Evolutionary conservation across 768 basidiomycete genomes (phyloP), one percentile per base, ranked within the genome.

Genomic region (Phanerochaete sordida): DNA sequence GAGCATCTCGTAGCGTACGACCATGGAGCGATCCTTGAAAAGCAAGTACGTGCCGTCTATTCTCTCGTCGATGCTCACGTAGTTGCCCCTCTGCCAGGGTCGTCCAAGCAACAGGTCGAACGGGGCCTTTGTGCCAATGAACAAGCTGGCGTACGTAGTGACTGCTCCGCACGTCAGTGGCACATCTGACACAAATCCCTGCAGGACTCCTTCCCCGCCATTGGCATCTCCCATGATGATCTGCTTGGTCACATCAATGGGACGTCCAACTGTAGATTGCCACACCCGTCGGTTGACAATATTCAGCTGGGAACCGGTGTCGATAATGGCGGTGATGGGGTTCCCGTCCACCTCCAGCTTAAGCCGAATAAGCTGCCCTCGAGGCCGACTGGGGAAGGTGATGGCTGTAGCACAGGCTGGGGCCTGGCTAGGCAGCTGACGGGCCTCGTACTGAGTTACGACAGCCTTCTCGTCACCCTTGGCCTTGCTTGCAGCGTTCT

Each of bases 201-300:
- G 50, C 8, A 70, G 52, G 2, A 58, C 26, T 0, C 66, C 65
- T 48, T 62, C 56, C 1, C 67, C 68, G 2, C 72, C 71, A 61
- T 72, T 75, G 0, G 70, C 72, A 53, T 75, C 73, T 19, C 59
- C 56, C 60, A 67, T 60, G 4, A 24, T 24, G 2, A 57, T 47
- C 13, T 27, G 7, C 9, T 28, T 15, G 3, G 45, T 43, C 2
- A 57, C n/a, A 30, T 57, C 56, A 44, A 57, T 57, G 27, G 56
- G 56, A 11, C 56, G 3, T 8, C 39, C 44, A 13, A 56, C 23
- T 31, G 44, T 44, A 23, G 9, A 2, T 44, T 56, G 37, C 39
- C 39, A 56, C 13, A 30, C 27, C 4, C 43, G 13, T n/a, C 44
- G 37, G 28, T 56, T 31, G 2, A 37, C 54, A 13, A 56, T 56